Evolutionary conservation across 495 filamentous ascomycete genomes (phyloP).

Genomic region (Penicillium odoratum): DNA sequence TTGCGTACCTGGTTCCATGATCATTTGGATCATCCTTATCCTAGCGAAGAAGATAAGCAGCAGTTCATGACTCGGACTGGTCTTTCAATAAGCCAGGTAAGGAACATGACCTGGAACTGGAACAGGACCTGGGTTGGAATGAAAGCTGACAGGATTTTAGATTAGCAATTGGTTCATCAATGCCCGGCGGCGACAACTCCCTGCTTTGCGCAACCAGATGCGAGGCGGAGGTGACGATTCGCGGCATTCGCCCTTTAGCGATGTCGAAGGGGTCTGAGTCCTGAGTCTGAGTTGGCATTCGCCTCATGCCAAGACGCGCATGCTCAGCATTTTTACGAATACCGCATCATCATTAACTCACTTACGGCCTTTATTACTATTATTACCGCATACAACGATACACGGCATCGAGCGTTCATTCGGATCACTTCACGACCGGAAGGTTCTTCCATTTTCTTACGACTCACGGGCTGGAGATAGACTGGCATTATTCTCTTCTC

Average conservation of each 20-base stretch:
- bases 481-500: slow-evolving; percentile 24
- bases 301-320: slow-evolving; percentile 26
- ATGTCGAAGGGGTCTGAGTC: slow-evolving; percentile 39
- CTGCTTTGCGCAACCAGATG: slow-evolving; percentile 59
- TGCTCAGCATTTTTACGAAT: neutral
- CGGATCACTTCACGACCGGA: slow-evolving; percentile 28
- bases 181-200: slow-evolving; percentile 76
- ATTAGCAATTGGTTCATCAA: slow-evolving; percentile 98
- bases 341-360: neutral
- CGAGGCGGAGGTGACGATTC: slow-evolving; percentile 40
- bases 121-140: no score
- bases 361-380: slow-evolving; percentile 22
- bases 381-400: slow-evolving; percentile 16
- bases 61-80: slow-evolving; percentile 73
- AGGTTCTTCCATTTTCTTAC: slow-evolving; percentile 10
- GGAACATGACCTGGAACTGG: no score
- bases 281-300: slow-evolving; percentile 22
- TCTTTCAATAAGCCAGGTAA: slow-evolving; percentile 76
- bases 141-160: slow-evolving; percentile 35
- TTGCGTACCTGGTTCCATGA: slow-evolving; percentile 77
- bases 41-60: slow-evolving; percentile 88
- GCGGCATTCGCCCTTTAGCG: slow-evolving; percentile 46
- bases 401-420: slow-evolving; percentile 30
- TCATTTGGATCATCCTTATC: slow-evolving; percentile 81
- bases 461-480: slow-evolving; percentile 34